Base-by-base conservation (phyloP, 176 grass and related monocot genomes). In the Triticum urartu region DNA sequence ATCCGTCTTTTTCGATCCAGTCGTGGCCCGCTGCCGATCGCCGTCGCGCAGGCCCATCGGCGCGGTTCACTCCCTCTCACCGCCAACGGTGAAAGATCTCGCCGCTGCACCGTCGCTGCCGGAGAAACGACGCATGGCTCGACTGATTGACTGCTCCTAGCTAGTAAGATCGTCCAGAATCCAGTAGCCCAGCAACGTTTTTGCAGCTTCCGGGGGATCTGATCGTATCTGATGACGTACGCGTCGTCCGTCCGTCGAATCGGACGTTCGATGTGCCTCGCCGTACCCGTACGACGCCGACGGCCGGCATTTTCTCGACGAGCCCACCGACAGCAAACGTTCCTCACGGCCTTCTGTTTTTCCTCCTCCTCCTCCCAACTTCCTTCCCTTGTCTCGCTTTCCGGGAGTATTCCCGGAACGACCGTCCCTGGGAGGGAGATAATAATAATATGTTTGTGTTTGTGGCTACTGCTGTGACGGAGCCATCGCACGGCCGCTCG, bases 401-500 rank as follows among this genome's bases (percentile, higher is more conserved):
- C 48, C 48, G 48, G 48, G 48, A 14, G 48, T 52, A 52, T 17
- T 17, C 47, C 5, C 48, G 4, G 82, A 21, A 3, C 3, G 54
- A 18, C 14, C 80, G 72, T 77, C 73, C 85, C 45, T 39, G 2
- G 38, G 39, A 7, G 81, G 65, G 9, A 45, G 67, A 34, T 43
- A 1, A 48, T 24, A 24, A 9, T 61, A 25, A 25, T 25, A 61
- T 9, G 18, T 59, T 58, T 59, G 54, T 80, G 15, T 25, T 68
- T 75, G 21, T 21, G 2, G 76, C 62, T 28, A 71, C 81, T 88
- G 86, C n/a, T 91, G 86, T 63, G 86, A 88, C 82, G 82, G 42
- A 85, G 78, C 78, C 54, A 63, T 82, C 86, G 86, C 64, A 88
- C 90, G 86, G 90, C 42, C 18, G 20, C 71, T 30, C 78, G 90